phyloP scores from a whole-genome alignment of 1,284 basidiomycete genomes.

The Cyathus olla region DNA sequence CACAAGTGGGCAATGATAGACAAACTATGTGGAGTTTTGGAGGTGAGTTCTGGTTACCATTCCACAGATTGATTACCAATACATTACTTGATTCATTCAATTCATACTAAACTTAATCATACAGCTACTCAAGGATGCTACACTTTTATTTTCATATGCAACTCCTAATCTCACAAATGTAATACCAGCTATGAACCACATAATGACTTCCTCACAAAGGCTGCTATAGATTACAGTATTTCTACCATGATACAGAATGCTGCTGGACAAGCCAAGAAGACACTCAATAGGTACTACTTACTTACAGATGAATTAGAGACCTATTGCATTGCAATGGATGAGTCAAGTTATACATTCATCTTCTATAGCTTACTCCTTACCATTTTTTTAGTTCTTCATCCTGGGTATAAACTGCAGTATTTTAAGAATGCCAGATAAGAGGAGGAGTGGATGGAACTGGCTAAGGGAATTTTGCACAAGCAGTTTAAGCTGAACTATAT shows the following conservation, averaged over 20 bases:
- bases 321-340: conserved; percentile 30
- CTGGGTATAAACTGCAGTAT: conserved; percentile 16
- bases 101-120: no score
- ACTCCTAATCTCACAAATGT: conserved; percentile 29
- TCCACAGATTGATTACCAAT: not conserved
- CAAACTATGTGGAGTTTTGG: not conserved
- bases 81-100: conserved; percentile 2
- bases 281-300: conserved; percentile 37
- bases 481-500: not conserved
- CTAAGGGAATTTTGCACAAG: not conserved
- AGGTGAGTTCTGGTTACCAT: conserved; percentile 1
- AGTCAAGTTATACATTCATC: conserved; percentile 1
- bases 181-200: conserved; percentile 39
- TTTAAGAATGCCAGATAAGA: conserved; percentile 15
- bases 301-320: conserved; percentile 30
- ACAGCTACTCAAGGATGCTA: conserved; percentile 28
- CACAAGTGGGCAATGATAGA: not conserved
- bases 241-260: conserved; percentile 22
- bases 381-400: conserved; percentile 11
- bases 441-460: conserved; percentile 12
- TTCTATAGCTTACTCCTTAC: conserved; percentile 4
- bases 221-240: not conserved
- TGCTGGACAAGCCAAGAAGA: conserved; percentile 22
- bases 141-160: conserved; percentile 26
- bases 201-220: conserved; percentile 18